Evolutionary conservation across 768 basidiomycete genomes (phyloP), one percentile per base, ranked within the genome.

Genomic region (Rhodosporidiobolus sp.): DNA sequence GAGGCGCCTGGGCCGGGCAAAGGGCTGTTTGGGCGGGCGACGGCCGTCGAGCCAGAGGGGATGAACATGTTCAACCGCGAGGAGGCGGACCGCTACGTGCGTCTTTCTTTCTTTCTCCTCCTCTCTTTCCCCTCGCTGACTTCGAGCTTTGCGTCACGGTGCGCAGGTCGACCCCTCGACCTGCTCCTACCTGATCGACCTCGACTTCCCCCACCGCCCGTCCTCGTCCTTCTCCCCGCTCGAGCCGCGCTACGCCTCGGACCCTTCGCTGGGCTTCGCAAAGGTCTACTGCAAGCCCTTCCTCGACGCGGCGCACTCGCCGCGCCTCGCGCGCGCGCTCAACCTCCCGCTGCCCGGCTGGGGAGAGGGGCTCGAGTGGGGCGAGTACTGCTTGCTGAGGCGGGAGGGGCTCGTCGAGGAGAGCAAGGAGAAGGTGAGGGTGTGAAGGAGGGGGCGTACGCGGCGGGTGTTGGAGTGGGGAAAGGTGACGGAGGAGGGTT

Each of bases 61-160:
- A 86, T 94, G 80, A 99, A 99, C 80, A 94, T 96, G 78, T 80
- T 90, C 67, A 99, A 99, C 81, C 83, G 83, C 73, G 93, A 94
- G 78, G 89, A 89, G 75, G 78, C 80, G 0, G 87, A 87, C 52
- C 88, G 88, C 75, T 94, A 92, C 81, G 95, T 96, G 79, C 79
- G 88, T 59, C 28, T 22, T 81, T 26, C 53, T 45, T 58, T 22
- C 80, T 79, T 50, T 59, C 28, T 20, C n/a, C 50, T 46, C 24
- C 24, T 46, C 35, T 8, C 32, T 54, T 26, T 48, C 22, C 22
- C 4, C 32, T 60, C 38, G 38, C n/a, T n/a, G n/a, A n/a, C n/a
- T n/a, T n/a, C n/a, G n/a, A n/a, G n/a, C n/a, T n/a, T n/a, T n/a
- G n/a, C n/a, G n/a, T n/a, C n/a, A n/a, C n/a, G n/a, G n/a, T 46